Evolutionary conservation across 2,329 filamentous ascomycete genomes (phyloP).

Genomic region (Teratosphaeria gauchensis): DNA sequence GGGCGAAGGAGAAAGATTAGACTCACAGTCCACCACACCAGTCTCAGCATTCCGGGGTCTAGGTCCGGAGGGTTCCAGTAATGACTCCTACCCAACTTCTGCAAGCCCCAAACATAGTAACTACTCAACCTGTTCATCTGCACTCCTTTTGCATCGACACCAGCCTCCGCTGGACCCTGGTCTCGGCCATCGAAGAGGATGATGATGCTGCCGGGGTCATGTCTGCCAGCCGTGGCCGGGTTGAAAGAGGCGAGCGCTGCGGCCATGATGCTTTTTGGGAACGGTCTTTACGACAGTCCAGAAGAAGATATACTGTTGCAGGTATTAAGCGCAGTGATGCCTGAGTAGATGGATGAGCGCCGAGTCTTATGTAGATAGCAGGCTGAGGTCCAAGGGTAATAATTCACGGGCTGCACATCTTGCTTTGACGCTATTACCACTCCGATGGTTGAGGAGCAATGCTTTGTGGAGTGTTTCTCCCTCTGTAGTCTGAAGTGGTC

Average conservation of each 20-base stretch:
- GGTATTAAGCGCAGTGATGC: neutral
- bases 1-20: neutral
- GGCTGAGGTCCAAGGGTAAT: neutral
- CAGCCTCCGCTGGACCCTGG: slow-evolving; percentile 5
- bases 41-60: slow-evolving; percentile 19
- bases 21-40: slow-evolving; percentile 19
- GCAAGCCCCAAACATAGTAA: slow-evolving; percentile 18
- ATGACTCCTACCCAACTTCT: slow-evolving; percentile 10
- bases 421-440: neutral
- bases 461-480: neutral
- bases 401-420: neutral
- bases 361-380: neutral
- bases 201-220: slow-evolving; percentile 22
- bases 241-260: slow-evolving; percentile 15
- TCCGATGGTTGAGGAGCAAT: neutral
- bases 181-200: slow-evolving; percentile 25
- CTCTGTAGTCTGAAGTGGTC: neutral
- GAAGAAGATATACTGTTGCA: no score
- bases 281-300: neutral
- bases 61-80: slow-evolving; percentile 16
- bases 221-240: slow-evolving; percentile 14
- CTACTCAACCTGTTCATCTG: slow-evolving; percentile 15
- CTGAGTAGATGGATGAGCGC: neutral
- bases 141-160: slow-evolving; percentile 8
- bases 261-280: neutral